Base-by-base conservation (phyloP, 2,329 filamentous ascomycete species). In the Alternaria ventricosa region DNA sequence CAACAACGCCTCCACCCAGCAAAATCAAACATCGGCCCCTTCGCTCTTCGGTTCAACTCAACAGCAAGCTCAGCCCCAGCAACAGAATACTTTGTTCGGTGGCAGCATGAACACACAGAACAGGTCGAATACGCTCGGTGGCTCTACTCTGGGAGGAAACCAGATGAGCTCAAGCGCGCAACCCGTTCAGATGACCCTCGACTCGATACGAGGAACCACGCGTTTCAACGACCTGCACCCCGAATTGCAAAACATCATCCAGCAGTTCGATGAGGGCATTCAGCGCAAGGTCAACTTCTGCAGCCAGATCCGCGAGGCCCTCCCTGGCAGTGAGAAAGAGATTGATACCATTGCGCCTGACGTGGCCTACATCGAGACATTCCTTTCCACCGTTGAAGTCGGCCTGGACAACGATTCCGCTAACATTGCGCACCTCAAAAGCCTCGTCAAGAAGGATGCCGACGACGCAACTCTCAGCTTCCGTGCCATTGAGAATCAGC, bases 191-290 rank as follows among this genome's bases (percentile, higher is more conserved):
- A 70, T 73, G 50, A 71, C 71, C 3, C 72, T 76, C 18, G 88
- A 88, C 71, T 92, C 92, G 75, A 84, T 98, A 64, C 89, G 93
- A 56, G 91, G 92, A 15, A 97, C 94, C 0, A 97, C 94, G 4
- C 92, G 96, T 65, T 97, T 96, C 83, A 93, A 94, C 76, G 95
- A 97, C 79, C 89, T 97, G 27, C 89, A 92, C 64, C 91, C 95
- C 69, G 89, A 92, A 28, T 84, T 97, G 15, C 93, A 97, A 75
- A 88, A 89, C 66, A 84, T 93, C 69, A 92, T 99, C 65, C 88
- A 92, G 66, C 82, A 85, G 10, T 88, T 97, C 67, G 95, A 99
- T 80, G 87, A 88, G 61, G 88, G 90, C 68, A 95, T 99, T 71
- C 88, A 93, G 72, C 86, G 87, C 57, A 93, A 96, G 76, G 94